Conservation (phyloP, 176 grass and related monocot species). For the Melocanna baccifera region DNA sequence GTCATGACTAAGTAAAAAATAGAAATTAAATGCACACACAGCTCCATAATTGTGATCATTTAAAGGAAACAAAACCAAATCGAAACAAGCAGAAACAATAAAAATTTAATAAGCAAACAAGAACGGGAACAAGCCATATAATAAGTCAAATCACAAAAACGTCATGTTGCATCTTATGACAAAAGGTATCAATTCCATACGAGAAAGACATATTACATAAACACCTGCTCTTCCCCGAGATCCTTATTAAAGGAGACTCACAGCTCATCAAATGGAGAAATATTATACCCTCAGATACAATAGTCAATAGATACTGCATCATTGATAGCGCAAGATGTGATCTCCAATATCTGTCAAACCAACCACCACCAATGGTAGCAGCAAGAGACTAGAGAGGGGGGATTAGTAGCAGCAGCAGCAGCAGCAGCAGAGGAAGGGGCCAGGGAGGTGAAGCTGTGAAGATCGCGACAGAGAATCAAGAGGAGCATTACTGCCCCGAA, state of each 20-base stretch:
- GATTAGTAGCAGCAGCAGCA: too few species aligned
- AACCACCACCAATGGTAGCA: background rate
- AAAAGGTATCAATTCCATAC: background rate
- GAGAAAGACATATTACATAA: background rate
- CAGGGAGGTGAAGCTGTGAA: background rate
- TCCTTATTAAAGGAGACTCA: background rate
- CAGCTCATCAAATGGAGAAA: background rate
- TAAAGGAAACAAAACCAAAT: background rate
- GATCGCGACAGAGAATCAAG: background rate
- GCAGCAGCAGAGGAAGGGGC: background rate
- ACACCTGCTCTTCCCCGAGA: background rate
- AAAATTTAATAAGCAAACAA: background rate
- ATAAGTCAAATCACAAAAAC: background rate
- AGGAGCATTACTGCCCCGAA: too few species aligned
- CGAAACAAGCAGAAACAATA: background rate
- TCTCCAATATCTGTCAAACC: background rate
- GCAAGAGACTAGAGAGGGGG: too few species aligned
- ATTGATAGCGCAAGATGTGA: background rate
- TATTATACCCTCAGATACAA: background rate
- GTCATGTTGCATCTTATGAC: background rate
- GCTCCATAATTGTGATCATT: background rate
- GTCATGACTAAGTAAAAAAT: background rate
- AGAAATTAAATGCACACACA: background rate
- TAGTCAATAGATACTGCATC: too few species aligned
- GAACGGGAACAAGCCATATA: background rate